phyloP scores from a whole-genome alignment of 495 filamentous ascomycete genomes.

The Neurospora sp. region DNA sequence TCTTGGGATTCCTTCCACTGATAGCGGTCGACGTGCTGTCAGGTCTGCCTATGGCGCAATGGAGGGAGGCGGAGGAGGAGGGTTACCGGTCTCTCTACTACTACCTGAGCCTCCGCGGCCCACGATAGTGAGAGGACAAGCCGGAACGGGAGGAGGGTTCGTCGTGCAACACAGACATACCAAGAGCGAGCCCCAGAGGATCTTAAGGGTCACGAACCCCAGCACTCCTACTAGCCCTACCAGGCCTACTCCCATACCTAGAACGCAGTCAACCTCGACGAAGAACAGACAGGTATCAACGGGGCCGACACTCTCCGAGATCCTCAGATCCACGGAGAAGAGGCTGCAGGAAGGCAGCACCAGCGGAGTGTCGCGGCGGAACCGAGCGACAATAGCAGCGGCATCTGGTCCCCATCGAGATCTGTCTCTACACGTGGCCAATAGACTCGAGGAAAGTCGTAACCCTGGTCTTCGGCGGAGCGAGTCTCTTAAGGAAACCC shows the following conservation, averaged over 20 bases:
- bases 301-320: constrained; percentile 31
- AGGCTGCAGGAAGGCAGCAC: constrained; percentile 26
- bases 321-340: constrained; percentile 33
- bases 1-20: background rate
- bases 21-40: background rate
- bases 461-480: background rate
- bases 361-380: constrained; percentile 12
- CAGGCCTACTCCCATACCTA: constrained; percentile 8
- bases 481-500: background rate
- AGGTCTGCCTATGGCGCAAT: background rate
- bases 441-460: background rate
- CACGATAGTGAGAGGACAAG: background rate
- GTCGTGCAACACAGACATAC: background rate
- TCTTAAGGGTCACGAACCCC: background rate
- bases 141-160: background rate
- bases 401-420: background rate
- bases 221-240: constrained; percentile 1
- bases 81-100: background rate
- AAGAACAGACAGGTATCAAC: constrained; percentile 21
- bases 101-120: background rate
- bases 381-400: constrained; percentile 7
- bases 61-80: background rate
- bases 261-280: constrained; percentile 8
- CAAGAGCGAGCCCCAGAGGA: background rate
- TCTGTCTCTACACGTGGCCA: background rate